A percentile compares a stretch with the other conserved stretches of the same genome.
Conservation (phyloP, 225 moss, liverwort and hornwort genomes). For the Lunularia cruciata region DNA sequence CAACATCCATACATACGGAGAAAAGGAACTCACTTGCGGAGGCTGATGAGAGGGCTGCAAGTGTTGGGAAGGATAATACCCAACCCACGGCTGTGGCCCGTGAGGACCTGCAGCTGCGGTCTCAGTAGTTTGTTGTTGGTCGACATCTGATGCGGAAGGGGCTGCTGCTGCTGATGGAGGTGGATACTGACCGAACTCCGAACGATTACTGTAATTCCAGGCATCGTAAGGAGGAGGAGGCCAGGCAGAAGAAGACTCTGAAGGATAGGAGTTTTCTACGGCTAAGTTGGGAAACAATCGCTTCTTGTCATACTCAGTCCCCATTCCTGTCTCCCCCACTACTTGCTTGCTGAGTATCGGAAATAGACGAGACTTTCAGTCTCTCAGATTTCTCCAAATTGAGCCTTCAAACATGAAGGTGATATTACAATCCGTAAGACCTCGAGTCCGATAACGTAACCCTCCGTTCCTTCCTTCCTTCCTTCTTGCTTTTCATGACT, state of each 20-base stretch:
- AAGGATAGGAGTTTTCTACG: constrained; percentile 42
- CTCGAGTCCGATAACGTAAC: background rate
- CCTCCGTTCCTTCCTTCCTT: background rate
- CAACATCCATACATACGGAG: background rate
- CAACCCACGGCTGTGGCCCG: constrained; percentile 58
- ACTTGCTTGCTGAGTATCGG: background rate
- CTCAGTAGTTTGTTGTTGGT: constrained; percentile 41
- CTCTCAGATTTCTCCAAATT: background rate
- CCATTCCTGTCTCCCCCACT: constrained; percentile 41
- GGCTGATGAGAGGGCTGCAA: constrained; percentile 41
- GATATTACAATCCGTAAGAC: background rate
- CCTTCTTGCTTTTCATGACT: background rate
- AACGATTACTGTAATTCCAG: constrained; percentile 48
- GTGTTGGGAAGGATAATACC: constrained; percentile 69
- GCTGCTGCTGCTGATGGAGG: constrained; percentile 27
- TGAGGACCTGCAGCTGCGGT: constrained; percentile 36
- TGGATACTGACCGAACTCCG: constrained; percentile 32
- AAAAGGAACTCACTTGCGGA: constrained; percentile 38
- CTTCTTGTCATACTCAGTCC: constrained; percentile 71
- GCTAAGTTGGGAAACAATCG: constrained; percentile 41
- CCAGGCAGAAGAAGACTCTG: constrained; percentile 59
- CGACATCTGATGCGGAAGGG: constrained; percentile 31
- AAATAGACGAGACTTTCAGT: background rate
- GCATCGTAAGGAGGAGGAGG: constrained; percentile 43
- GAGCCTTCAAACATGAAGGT: background rate